Evolutionary conservation across 805 yeast genomes (phyloP), one percentile per base, ranked within the genome.

Genomic region (Schwanniomyces vanrijiae): DNA sequence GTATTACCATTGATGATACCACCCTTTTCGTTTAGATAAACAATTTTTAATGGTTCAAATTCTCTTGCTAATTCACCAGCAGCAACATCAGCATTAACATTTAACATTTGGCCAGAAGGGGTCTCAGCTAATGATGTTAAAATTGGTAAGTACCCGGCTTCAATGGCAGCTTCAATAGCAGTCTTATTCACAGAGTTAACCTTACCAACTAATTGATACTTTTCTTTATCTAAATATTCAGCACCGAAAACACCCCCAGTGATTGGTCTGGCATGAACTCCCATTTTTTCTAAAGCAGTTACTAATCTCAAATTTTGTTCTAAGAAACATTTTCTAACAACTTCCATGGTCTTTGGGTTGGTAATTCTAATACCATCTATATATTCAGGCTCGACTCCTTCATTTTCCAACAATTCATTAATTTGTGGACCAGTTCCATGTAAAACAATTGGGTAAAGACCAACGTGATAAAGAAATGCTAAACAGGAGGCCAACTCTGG

Each of bases 401-500:
- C 96, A 43, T 84, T 84, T 68, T 94, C 99, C 49, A 94, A 78
- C 56, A 90, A 81, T 60, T 88, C 96, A 65, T 94, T 94, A 72
- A 94, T 94, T 71, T 94, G 99, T 5, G 99, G 99, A 16, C 99
- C 99, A 1, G 99, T 94, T 24, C 99, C 99, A 64, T 94, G 99
- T 48, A 94, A 78, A 8, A 94, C 96, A 52, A 94, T 90, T 21
- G 99, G 99, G 61, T 90, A 94, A 50, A 94, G 79, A 10, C 99
- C 99, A 43, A 94, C 96, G 63, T 94, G 99, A 75, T 94, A 94
- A 55, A 94, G 75, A 69, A 94, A 94, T 4, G 98, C 97, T 53
- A 94, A 76, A 61, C 97, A 91, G 0, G 96, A 88, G 0, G 99
- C 99, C 57, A 94, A 75, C 70, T 92, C 96, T 8, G 90, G 87